A percentile compares a stretch with the other conserved stretches of the same genome.
Evolutionary conservation across 768 basidiomycete species (phyloP).

Genomic region (Amanita exitialis): DNA sequence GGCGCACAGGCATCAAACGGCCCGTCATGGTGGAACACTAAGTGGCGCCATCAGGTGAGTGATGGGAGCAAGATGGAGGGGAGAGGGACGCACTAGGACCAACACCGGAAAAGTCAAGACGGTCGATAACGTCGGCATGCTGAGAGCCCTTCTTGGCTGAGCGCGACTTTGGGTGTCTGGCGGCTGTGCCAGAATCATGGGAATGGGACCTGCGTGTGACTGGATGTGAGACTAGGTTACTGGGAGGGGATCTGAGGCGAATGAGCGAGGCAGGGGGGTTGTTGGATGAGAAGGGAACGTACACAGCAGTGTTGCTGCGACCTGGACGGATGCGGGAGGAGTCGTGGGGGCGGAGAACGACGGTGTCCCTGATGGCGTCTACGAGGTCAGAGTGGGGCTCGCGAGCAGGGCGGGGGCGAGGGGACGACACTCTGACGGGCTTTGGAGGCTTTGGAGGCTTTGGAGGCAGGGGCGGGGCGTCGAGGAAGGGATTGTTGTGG

Average conservation of each 20-base stretch:
- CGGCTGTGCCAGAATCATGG: constrained; percentile 29
- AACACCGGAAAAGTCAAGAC: constrained; percentile 77
- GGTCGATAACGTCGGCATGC: constrained; percentile 86
- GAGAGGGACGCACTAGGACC: constrained; percentile 57
- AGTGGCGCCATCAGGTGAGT: constrained; percentile 3
- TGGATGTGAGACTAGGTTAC: constrained; percentile 18
- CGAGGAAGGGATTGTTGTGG: constrained; percentile 41
- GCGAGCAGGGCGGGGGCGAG: constrained; percentile 17
- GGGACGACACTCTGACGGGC: constrained; percentile 21
- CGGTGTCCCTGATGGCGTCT: constrained; percentile 63
- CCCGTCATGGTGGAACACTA: constrained; percentile 90
- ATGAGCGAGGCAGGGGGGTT: neutral
- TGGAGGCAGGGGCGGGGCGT: constrained; percentile 24
- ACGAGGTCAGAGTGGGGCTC: constrained; percentile 33
- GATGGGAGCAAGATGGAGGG: constrained; percentile 7
- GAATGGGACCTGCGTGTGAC: constrained; percentile 33
- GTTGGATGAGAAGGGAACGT: constrained; percentile 14
- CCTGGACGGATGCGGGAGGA: constrained; percentile 37
- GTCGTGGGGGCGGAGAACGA: constrained; percentile 36
- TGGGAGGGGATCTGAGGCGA: constrained; percentile 5
- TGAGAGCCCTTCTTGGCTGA: constrained; percentile 61
- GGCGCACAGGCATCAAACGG: constrained; percentile 90
- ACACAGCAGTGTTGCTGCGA: constrained; percentile 52
- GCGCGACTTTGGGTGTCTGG: constrained; percentile 26
- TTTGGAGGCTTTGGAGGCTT: constrained; percentile 13